A percentile compares a stretch with the other conserved stretches of the same genome.
phyloP scores from a whole-genome alignment of 164 flowering plant genomes.

The Macadamia integrifolia region DNA sequence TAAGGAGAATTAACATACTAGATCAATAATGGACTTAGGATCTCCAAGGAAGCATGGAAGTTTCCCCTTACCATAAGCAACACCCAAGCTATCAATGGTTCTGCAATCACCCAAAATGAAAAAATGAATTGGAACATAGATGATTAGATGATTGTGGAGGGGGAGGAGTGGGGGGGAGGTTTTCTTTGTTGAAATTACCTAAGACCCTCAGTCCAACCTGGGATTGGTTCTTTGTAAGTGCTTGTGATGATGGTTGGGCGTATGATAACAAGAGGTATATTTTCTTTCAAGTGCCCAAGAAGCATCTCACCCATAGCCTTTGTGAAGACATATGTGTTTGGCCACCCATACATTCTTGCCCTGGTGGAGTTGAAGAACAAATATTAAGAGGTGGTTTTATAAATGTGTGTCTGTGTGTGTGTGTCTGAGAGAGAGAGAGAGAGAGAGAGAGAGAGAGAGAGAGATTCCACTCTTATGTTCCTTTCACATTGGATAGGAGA shows the following conservation, averaged over 20 bases:
- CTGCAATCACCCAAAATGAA: slow-evolving; percentile 22
- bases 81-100: slow-evolving; percentile 55
- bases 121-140: too few species aligned
- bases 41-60: slow-evolving; percentile 52
- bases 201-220: slow-evolving; percentile 47
- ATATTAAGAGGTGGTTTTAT: too few species aligned
- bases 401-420: too few species aligned
- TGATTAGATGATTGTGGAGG: too few species aligned
- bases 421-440: too few species aligned
- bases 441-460: too few species aligned
- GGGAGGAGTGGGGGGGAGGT: too few species aligned
- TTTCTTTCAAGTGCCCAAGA: slow-evolving; percentile 20
- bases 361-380: slow-evolving; percentile 2
- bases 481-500: too few species aligned
- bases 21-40: slow-evolving; percentile 34
- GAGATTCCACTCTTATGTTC: too few species aligned
- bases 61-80: slow-evolving; percentile 66
- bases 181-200: slow-evolving; percentile 24
- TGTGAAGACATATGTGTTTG: slow-evolving; percentile 45
- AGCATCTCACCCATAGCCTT: slow-evolving; percentile 50
- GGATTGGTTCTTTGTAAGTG: slow-evolving; percentile 40
- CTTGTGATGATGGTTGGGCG: slow-evolving; percentile 39
- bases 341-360: slow-evolving; percentile 44
- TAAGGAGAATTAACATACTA: slow-evolving; percentile 29
- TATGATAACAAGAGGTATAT: slow-evolving; percentile 30